Conservation (phyloP, 768 basidiomycete genomes). For the Rhizopogon rudus region DNA sequence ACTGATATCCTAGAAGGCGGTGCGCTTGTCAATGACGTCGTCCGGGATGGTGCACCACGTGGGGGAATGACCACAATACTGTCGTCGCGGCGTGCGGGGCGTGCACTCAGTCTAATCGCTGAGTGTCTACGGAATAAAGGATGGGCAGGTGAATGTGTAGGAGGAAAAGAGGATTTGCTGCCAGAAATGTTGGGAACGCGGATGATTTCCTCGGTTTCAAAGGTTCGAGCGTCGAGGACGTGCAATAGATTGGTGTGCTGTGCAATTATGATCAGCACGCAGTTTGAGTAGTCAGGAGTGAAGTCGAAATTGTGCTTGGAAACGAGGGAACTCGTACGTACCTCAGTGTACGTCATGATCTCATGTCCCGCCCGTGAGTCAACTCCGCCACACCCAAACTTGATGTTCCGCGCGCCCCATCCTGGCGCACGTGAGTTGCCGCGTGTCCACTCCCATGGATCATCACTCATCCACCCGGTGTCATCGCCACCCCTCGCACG, state of each 20-base stretch:
- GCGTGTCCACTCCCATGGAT: slow-evolving; percentile 65
- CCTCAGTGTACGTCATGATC: slow-evolving; percentile 88
- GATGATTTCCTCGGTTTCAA: slow-evolving; percentile 70
- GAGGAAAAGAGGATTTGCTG: slow-evolving; percentile 9
- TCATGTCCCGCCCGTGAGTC: slow-evolving; percentile 52
- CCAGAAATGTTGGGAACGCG: slow-evolving; percentile 40
- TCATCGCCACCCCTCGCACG: slow-evolving; percentile 32
- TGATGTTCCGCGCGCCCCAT: slow-evolving; percentile 85
- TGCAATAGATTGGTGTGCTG: slow-evolving; percentile 83
- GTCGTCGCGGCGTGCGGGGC: slow-evolving; percentile 21
- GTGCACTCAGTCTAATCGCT: slow-evolving; percentile 32
- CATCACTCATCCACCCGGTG: slow-evolving; percentile 53
- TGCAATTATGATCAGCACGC: slow-evolving; percentile 7
- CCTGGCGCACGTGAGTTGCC: slow-evolving; percentile 58
- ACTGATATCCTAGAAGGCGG: slow-evolving; percentile 12
- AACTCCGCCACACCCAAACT: slow-evolving; percentile 64
- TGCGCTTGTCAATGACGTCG: slow-evolving; percentile 12
- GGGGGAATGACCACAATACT: slow-evolving; percentile 3
- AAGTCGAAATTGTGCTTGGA: not conserved
- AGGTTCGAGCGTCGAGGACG: slow-evolving; percentile 82
- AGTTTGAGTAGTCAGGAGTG: not conserved
- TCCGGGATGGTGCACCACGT: not conserved
- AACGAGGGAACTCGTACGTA: slow-evolving; percentile 21
- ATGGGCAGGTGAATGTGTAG: slow-evolving; percentile 1
- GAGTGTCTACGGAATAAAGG: slow-evolving; percentile 8